phyloP scores from a whole-genome alignment of 768 basidiomycete genomes.

The Chiua virens region DNA sequence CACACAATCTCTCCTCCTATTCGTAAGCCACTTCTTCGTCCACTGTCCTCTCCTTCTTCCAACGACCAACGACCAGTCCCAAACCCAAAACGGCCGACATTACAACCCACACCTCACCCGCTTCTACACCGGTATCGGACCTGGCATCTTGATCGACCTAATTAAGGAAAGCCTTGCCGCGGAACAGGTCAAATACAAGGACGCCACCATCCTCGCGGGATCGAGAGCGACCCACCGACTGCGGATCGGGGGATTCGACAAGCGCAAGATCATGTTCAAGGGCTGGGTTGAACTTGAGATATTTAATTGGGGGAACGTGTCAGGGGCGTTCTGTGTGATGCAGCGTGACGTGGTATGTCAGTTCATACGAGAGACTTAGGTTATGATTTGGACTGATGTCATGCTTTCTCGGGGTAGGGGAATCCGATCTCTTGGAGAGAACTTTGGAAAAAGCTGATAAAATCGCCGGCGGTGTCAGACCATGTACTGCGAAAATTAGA shows the following conservation, averaged over 20 bases:
- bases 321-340: conserved; percentile 71
- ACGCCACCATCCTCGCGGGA: conserved; percentile 27
- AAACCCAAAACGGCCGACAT: conserved; percentile 73
- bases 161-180: conserved; percentile 53
- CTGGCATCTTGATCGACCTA: conserved; percentile 50
- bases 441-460: conserved; percentile 67
- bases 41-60: neutral
- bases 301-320: conserved; percentile 47
- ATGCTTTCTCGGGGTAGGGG: conserved; percentile 42
- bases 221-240: conserved; percentile 34
- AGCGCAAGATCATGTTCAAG: conserved; percentile 61
- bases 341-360: conserved; percentile 60
- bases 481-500: conserved; percentile 45
- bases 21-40: conserved; percentile 48
- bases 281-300: conserved; percentile 74
- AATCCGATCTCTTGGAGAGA: conserved; percentile 78
- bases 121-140: conserved; percentile 68
- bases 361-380: neutral
- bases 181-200: conserved; percentile 52
- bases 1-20: conserved; percentile 76
- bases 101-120: conserved; percentile 79
- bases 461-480: conserved; percentile 51
- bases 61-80: conserved; percentile 50
- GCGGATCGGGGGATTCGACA: conserved; percentile 70
- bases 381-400: neutral